Base-by-base conservation (phyloP, 2,329 filamentous ascomycete genomes). In the Hypoxylon sp. region DNA sequence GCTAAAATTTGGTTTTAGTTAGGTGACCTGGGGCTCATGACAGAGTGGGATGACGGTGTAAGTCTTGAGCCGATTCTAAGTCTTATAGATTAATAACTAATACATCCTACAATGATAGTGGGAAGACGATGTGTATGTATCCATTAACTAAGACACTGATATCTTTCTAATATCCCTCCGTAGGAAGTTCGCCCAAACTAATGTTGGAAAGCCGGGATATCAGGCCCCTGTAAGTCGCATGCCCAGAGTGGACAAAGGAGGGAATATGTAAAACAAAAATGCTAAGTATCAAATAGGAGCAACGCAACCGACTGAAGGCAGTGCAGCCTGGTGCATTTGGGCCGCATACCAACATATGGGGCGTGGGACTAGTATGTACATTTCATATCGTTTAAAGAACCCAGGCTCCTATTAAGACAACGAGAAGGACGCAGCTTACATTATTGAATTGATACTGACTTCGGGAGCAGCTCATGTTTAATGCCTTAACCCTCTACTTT, bases 261-360 rank as follows among this genome's bases (percentile, higher is more conserved):
- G 11, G 11, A 39, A 46, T n/a, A 17, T n/a, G 6, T 14, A 22
- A 42, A n/a, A 22, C 19, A 22, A 14, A 13, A 33, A 24, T 35
- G 5, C 55, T 67, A 51, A 70, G 13, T 2, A 13, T 17, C n/a
- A 22, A 22, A 58, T 39, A 70, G 68, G 68, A 70, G 24, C 68
- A 70, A 51, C 65, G 58, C 10, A 24, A 65, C 10, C 39, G 42
- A 10, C 10, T 14, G 4, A 53, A 61, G 19, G 46, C 48, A 5
- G 11, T 60, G 2, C 54, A 68, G 22, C 29, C 47, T 1, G 37
- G 56, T 3, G 61, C 61, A 9, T 63, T 70, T 17, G 68, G 68
- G 54, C 58, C 62, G 6, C 68, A 70, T 44, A 70, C 68, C 14
- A 70, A 70, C 54, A 51, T 70, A 60, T 70, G 68, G 68, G 54